phyloP scores from a whole-genome alignment of 768 basidiomycete species.

The Pleurotus citrinopileatus region DNA sequence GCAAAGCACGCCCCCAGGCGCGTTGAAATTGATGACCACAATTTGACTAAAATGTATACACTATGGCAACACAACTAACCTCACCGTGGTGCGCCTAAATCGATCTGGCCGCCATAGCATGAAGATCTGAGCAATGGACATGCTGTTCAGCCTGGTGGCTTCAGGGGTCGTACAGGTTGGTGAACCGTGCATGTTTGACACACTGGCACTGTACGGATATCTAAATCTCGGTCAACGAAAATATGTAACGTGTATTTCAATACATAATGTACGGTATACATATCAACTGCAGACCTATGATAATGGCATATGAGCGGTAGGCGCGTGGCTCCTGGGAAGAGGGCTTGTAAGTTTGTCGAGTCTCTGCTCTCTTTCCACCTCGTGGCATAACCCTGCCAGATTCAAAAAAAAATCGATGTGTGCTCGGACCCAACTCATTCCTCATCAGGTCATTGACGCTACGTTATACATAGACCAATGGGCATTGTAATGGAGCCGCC shows the following conservation, averaged over 20 bases:
- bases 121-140: neutral
- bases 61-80: neutral
- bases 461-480: neutral
- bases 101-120: neutral
- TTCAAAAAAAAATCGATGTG: neutral
- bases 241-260: neutral
- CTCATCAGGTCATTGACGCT: neutral
- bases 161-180: neutral
- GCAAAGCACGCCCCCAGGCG: neutral
- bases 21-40: neutral
- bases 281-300: too few species aligned
- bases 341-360: too few species aligned
- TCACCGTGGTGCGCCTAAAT: neutral
- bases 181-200: neutral
- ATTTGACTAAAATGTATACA: slow-evolving; percentile 6
- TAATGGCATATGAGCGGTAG: too few species aligned
- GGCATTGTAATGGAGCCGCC: neutral
- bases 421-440: too few species aligned
- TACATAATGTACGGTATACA: too few species aligned
- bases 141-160: slow-evolving; percentile 2
- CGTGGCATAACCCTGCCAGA: neutral
- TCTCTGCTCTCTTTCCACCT: neutral
- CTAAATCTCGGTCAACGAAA: neutral
- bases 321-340: too few species aligned
- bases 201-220: neutral